These are phyloP conservation scores for Nelumbo lutea DNA, from an alignment of 164 flowering plant species.

Conservation along the genomic window DNA sequence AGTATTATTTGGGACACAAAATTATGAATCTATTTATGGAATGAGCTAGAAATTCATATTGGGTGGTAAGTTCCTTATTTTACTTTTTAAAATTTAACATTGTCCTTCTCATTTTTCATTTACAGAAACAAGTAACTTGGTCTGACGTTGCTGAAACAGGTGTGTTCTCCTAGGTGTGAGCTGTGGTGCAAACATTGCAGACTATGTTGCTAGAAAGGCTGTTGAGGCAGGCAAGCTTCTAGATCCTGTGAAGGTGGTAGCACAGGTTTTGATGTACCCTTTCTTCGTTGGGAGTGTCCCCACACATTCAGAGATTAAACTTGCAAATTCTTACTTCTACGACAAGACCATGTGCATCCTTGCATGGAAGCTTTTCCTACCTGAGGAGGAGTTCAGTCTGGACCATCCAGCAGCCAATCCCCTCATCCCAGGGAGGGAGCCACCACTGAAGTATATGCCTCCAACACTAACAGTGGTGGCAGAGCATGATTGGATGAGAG, in stretches of 20 bases:
- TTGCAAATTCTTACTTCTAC: constrained; percentile 70
- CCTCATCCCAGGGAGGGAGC: constrained; percentile 41
- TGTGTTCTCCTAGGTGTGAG: constrained; percentile 83
- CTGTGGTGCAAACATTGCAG: constrained; percentile 74
- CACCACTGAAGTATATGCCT: constrained; percentile 64
- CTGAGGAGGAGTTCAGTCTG: constrained; percentile 54
- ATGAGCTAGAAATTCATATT: too few species aligned
- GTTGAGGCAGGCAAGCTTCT: constrained; percentile 53
- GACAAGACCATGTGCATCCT: constrained; percentile 69
- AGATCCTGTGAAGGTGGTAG: constrained; percentile 75
- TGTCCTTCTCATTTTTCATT: too few species aligned
- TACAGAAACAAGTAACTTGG: neutral
- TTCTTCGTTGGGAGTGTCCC: constrained; percentile 67
- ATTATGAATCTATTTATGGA: too few species aligned
- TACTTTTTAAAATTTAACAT: neutral
- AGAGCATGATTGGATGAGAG: constrained; percentile 80
- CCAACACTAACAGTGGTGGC: constrained; percentile 73
- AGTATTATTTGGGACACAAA: too few species aligned
- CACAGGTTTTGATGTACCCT: constrained; percentile 72
- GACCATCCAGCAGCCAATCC: constrained; percentile 80
- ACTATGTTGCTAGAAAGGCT: constrained; percentile 60
- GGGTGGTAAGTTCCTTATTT: neutral
- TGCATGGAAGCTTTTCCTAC: constrained; percentile 68
- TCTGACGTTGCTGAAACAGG: constrained; percentile 24
- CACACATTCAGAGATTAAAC: constrained; percentile 62